These are phyloP conservation scores for Chlorella sp. DNA, from an alignment of 139 green algal species.

Conservation along the genomic window DNA sequence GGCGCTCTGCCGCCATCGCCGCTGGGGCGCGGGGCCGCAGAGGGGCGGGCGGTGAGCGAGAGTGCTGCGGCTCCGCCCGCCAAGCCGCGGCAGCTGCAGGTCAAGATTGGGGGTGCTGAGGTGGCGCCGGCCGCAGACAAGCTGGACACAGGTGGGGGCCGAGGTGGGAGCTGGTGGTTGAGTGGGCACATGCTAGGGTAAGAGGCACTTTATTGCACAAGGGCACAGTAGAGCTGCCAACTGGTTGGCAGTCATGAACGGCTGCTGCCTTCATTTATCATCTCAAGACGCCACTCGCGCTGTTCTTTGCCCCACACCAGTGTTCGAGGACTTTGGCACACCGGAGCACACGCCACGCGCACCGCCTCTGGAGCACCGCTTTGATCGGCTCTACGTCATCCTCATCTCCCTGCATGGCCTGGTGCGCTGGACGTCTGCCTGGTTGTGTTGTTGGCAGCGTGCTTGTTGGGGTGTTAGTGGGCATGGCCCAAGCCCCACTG, in stretches of 20 bases:
- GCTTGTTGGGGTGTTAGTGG: too few relatives aligned
- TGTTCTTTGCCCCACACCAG: not conserved
- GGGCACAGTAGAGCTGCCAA: too few relatives aligned
- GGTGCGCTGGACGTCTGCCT: constrained; percentile 16
- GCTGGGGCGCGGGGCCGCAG: not conserved
- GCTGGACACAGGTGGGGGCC: constrained; percentile 20
- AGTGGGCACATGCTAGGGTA: not conserved
- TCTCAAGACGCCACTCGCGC: too few relatives aligned
- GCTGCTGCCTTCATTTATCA: too few relatives aligned
- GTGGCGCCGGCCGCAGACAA: not conserved
- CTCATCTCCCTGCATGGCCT: constrained; percentile 93
- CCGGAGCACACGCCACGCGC: constrained; percentile 30
- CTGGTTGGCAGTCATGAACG: too few relatives aligned
- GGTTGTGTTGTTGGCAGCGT: too few relatives aligned
- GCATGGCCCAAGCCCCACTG: too few relatives aligned
- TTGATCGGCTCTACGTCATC: constrained; percentile 85
- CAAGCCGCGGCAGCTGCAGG: constrained; percentile 19
- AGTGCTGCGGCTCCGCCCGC: not conserved
- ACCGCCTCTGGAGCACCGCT: constrained; percentile 33
- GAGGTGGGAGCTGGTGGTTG: not conserved
- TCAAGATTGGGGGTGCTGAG: constrained; percentile 5
- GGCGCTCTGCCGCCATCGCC: too few relatives aligned
- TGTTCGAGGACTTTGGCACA: constrained; percentile 46
- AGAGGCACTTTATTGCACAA: too few relatives aligned
- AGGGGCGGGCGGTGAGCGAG: not conserved